Evolutionary conservation across 805 yeast species (phyloP).

Genomic region (Candida vaughaniae): DNA sequence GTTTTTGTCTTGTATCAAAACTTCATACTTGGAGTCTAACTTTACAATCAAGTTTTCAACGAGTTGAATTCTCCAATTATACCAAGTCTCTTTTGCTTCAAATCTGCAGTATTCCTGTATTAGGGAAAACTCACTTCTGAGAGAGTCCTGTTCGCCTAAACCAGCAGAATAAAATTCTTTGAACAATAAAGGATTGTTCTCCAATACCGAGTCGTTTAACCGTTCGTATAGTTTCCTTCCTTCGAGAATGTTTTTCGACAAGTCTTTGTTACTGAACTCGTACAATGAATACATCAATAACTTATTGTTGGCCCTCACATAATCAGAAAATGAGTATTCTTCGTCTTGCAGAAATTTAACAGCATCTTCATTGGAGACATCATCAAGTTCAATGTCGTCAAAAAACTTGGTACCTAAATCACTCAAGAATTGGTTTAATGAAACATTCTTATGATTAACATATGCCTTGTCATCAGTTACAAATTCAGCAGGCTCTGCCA

Average conservation of each 20-base stretch:
- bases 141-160: slow-evolving; percentile 34
- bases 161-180: slow-evolving; percentile 45
- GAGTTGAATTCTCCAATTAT: slow-evolving; percentile 59
- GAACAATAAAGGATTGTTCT: slow-evolving; percentile 50
- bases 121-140: slow-evolving; percentile 49
- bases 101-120: slow-evolving; percentile 51
- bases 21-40: slow-evolving; percentile 15
- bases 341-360: slow-evolving; percentile 11
- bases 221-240: slow-evolving; percentile 48
- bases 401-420: slow-evolving; percentile 44
- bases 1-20: slow-evolving; percentile 10
- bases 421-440: slow-evolving; percentile 36
- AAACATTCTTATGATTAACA: slow-evolving; percentile 27
- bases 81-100: slow-evolving; percentile 59
- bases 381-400: slow-evolving; percentile 44
- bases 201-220: slow-evolving; percentile 44
- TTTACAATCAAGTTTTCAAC: slow-evolving; percentile 43
- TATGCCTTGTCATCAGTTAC: slow-evolving; percentile 15
- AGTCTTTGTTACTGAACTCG: slow-evolving; percentile 54
- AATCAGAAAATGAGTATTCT: slow-evolving; percentile 28
- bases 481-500: slow-evolving; percentile 19
- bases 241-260: slow-evolving; percentile 48
- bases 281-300: slow-evolving; percentile 48
- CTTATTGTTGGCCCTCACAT: slow-evolving; percentile 36
- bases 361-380: slow-evolving; percentile 22